Conservation (phyloP, 768 basidiomycete species). For the Hebeloma cylindrosporum region DNA sequence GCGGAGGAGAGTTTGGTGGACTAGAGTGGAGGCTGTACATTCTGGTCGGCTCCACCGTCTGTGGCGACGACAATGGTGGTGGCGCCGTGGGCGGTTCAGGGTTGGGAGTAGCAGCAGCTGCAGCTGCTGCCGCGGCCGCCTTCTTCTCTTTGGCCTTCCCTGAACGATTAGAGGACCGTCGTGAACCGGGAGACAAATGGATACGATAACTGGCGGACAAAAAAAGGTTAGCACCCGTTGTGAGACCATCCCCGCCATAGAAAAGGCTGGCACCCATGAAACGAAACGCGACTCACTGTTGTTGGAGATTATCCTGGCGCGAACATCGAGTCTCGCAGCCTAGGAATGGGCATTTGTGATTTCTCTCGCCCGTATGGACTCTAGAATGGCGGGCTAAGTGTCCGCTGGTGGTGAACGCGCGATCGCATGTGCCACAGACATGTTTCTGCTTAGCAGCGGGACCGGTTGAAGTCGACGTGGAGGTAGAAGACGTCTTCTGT, state of each 20-base stretch:
- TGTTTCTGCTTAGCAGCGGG: conserved; percentile 48
- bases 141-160: conserved; percentile 46
- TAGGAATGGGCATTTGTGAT: conserved; percentile 94
- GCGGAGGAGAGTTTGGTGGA: conserved; percentile 57
- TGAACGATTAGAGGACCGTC: conserved; percentile 65
- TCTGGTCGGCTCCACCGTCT: conserved; percentile 46
- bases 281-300: conserved; percentile 43
- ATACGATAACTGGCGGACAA: conserved; percentile 63
- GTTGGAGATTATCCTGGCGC: conserved; percentile 82
- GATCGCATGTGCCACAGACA: conserved; percentile 69
- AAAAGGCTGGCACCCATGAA: not conserved
- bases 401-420: conserved; percentile 85
- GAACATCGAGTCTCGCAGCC: conserved; percentile 91
- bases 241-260: not conserved
- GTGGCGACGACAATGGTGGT: conserved; percentile 39
- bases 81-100: conserved; percentile 21
- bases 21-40: conserved; percentile 36
- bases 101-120: conserved; percentile 19
- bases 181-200: conserved; percentile 77
- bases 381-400: conserved; percentile 87
- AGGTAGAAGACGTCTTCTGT: conserved; percentile 5
- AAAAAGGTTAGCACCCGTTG: not conserved
- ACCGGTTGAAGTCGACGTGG: conserved; percentile 5
- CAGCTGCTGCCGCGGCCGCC: conserved; percentile 26
- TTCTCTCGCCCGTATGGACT: conserved; percentile 89